Base-by-base conservation (phyloP, 257 asterid genomes). In the Solanum infundibuliforme region DNA sequence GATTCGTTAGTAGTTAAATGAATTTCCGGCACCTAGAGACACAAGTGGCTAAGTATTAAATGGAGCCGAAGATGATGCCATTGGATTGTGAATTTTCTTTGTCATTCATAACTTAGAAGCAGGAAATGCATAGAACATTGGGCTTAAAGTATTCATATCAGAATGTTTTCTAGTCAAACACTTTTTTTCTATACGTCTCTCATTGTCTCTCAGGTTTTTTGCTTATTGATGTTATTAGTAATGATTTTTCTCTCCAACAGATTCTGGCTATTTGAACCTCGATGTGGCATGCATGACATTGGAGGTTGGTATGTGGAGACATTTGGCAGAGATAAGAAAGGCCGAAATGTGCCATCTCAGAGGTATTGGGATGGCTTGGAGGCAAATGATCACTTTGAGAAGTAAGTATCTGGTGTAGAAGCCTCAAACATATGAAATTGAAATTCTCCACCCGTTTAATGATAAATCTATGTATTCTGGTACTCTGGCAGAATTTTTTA, bases 291-390 rank as follows among this genome's bases (percentile, higher is more conserved):
- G 98, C 99, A 97, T 91, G 98, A 97, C 76, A 90, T 92, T 87
- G 98, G 99, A 89, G 99, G 99, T 86, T 97, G 99, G 98, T 95
- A 95, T 86, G 91, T 97, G 85, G 99, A 97, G 94, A 95, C 98
- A 72, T 97, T 91, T 89, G 98, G 98, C 85, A 93, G 92, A 91
- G 94, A 97, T 89, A 87, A 89, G 76, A 95, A 95, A 91, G 97
- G 96, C 21, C 94, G 94, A 89, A 94, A 87, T 86, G 92, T 93
- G 86, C 94, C 92, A 87, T 86, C 93, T 31, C 92, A 88, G 90
- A 93, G 99, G 92, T 91, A 87, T 90, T 95, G 98, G 99, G 94
- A 94, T 73, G 90, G 91, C 86, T 89, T 93, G 32, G 94, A 92
- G 88, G 75, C 91, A 84, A 88, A 88, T 89, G 91, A 91, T 86